phyloP scores from a whole-genome alignment of 768 basidiomycete genomes.

The Rhizopogon sp. region DNA sequence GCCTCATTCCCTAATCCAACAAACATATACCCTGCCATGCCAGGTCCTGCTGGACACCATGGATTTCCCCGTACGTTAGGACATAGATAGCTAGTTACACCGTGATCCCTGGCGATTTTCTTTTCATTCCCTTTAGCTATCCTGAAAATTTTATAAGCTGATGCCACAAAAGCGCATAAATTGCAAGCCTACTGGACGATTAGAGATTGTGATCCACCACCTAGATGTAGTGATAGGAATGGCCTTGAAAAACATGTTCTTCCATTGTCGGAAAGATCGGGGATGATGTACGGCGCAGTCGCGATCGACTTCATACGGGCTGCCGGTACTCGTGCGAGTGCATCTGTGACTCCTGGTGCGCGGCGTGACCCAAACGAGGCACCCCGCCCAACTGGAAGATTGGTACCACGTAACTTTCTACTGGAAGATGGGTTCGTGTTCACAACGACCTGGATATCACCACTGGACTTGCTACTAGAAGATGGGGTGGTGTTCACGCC shows the following conservation, averaged over 20 bases:
- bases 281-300: background rate
- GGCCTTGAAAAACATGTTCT: background rate
- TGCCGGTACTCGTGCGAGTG: background rate
- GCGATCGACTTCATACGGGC: background rate
- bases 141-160: slow-evolving; percentile 10
- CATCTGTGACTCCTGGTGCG: background rate
- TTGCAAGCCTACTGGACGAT: background rate
- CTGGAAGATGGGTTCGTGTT: background rate
- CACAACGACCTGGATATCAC: background rate
- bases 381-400: background rate
- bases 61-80: slow-evolving; percentile 49
- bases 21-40: slow-evolving; percentile 52
- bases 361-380: background rate
- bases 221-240: background rate
- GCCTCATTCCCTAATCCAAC: slow-evolving; percentile 46
- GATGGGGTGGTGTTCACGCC: background rate
- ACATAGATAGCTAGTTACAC: slow-evolving; percentile 40
- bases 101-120: slow-evolving; percentile 3
- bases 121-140: slow-evolving; percentile 17
- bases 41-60: slow-evolving; percentile 46
- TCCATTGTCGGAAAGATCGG: background rate
- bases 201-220: slow-evolving; percentile 1
- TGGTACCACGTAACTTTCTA: too few species aligned
- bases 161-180: too few species aligned
- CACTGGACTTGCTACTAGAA: background rate